A percentile compares a stretch with the other conserved stretches of the same genome.
Conservation (phyloP, 106 monocot species). For the Cymbidium sinense region DNA sequence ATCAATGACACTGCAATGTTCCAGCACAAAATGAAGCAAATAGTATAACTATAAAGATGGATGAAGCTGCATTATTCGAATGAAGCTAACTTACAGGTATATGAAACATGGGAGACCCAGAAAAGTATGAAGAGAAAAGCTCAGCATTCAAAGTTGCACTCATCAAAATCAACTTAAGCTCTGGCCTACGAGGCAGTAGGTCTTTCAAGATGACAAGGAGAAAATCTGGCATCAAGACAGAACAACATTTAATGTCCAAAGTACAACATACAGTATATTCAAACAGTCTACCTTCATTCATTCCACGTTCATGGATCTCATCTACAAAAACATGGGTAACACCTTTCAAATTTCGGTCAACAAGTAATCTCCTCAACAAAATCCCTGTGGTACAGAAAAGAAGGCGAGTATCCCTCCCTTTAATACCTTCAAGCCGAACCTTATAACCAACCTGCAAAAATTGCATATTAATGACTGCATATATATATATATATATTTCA, state of each 20-base stretch:
- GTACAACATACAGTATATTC: neutral
- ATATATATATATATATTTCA: neutral
- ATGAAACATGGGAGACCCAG: slow-evolving; percentile 87
- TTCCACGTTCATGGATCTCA: slow-evolving; percentile 99
- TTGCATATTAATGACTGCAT: slow-evolving; percentile 1
- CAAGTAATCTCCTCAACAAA: slow-evolving; percentile 74
- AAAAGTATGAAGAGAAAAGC: slow-evolving; percentile 95
- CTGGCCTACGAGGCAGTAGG: slow-evolving; percentile 87
- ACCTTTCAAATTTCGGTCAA: slow-evolving; percentile 90
- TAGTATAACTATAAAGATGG: neutral
- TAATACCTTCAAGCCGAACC: slow-evolving; percentile 93
- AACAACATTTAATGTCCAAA: slow-evolving; percentile 6
- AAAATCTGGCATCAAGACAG: slow-evolving; percentile 62
- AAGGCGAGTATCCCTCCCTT: slow-evolving; percentile 83
- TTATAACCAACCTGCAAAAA: slow-evolving; percentile 87
- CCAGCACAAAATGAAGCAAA: neutral
- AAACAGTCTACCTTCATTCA: slow-evolving; percentile 85
- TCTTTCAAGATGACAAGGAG: slow-evolving; percentile 95
- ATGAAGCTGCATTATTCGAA: neutral
- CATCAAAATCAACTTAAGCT: slow-evolving; percentile 87
- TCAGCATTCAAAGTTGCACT: slow-evolving; percentile 99
- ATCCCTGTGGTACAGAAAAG: slow-evolving; percentile 98
- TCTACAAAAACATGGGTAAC: slow-evolving; percentile 98
- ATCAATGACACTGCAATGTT: neutral
- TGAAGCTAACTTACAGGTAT: slow-evolving; percentile 69